These are phyloP conservation scores for Fusarium luffae DNA, from an alignment of 2,329 filamentous ascomycete genomes.

Conservation along the genomic window DNA sequence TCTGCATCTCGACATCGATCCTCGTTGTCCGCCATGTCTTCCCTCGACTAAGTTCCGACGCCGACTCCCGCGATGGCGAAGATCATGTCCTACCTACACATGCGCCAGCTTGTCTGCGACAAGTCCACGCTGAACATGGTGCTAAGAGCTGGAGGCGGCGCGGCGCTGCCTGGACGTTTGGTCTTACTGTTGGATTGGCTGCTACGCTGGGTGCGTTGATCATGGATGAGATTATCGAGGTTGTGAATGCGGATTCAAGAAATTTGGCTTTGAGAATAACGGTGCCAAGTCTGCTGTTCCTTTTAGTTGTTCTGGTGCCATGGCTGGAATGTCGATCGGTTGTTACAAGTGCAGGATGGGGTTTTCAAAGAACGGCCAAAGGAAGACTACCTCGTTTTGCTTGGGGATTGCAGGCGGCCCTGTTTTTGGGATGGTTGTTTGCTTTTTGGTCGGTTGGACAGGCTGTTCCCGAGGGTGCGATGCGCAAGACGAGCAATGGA, in stretches of 20 bases:
- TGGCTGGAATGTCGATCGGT: slow-evolving; percentile 81
- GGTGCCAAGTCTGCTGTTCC: slow-evolving; percentile 75
- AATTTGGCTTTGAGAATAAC: slow-evolving; percentile 75
- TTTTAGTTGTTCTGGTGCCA: slow-evolving; percentile 80
- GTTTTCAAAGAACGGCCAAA: slow-evolving; percentile 67
- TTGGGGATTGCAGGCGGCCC: slow-evolving; percentile 70
- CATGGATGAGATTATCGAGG: slow-evolving; percentile 83
- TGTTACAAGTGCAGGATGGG: slow-evolving; percentile 67
- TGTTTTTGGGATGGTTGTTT: slow-evolving; percentile 76
- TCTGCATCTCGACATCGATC: slow-evolving; percentile 72
- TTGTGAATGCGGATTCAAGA: slow-evolving; percentile 74
- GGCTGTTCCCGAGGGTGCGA: slow-evolving; percentile 62
- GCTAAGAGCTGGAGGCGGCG: slow-evolving; percentile 62
- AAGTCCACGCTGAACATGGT: slow-evolving; percentile 69
- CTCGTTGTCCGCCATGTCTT: slow-evolving; percentile 76
- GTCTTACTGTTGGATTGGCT: slow-evolving; percentile 79
- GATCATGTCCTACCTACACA: slow-evolving; percentile 71
- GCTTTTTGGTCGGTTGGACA: slow-evolving; percentile 81
- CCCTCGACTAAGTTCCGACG: slow-evolving; percentile 72
- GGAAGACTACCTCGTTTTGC: slow-evolving; percentile 68
- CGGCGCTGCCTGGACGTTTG: slow-evolving; percentile 74
- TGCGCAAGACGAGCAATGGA: slow-evolving; percentile 39
- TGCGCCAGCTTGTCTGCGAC: slow-evolving; percentile 68
- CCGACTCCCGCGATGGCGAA: slow-evolving; percentile 63
- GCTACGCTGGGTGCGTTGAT: slow-evolving; percentile 83